Percentiles rank a stretch among this genome's conserved stretches.
Conservation (phyloP, 495 filamentous ascomycete species). For the Penicillium manginii region DNA sequence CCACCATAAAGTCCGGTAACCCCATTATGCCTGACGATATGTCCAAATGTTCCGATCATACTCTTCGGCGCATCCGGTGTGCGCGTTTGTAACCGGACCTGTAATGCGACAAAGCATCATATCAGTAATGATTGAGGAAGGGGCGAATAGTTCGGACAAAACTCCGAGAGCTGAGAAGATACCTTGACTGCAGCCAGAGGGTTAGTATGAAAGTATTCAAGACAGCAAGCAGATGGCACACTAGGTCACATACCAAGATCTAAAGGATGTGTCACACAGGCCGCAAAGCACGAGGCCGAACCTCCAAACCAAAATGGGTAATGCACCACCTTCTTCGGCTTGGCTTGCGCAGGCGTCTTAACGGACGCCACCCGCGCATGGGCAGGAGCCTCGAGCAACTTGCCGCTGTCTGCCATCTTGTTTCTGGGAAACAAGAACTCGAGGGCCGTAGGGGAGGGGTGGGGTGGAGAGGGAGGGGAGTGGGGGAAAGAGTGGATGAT, state of each 20-base stretch:
- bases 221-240: background rate
- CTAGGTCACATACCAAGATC: conserved; percentile 58
- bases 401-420: conserved; percentile 47
- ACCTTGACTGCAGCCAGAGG: conserved; percentile 51
- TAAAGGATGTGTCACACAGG: conserved; percentile 86
- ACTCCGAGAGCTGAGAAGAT: conserved; percentile 21
- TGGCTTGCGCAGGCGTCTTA: conserved; percentile 28
- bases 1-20: conserved; percentile 80
- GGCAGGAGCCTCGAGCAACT: conserved; percentile 39
- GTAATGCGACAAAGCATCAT: conserved; percentile 20
- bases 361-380: conserved; percentile 30
- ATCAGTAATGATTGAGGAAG: conserved; percentile 17
- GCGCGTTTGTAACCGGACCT: conserved; percentile 90
- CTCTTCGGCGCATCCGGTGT: conserved; percentile 64
- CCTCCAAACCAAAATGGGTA: conserved; percentile 97
- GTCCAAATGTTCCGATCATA: conserved; percentile 81
- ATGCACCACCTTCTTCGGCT: conserved; percentile 54
- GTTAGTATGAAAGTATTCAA: conserved; percentile 21
- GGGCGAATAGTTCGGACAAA: conserved; percentile 10
- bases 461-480: conserved; percentile 12
- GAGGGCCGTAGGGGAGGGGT: conserved; percentile 10
- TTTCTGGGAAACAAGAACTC: conserved; percentile 30
- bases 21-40: conserved; percentile 70
- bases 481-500: conserved; percentile 9
- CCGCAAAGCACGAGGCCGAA: conserved; percentile 87